These are phyloP conservation scores for Knoxia roxburghii DNA, from an alignment of 257 asterid species.

Conservation along the genomic window DNA sequence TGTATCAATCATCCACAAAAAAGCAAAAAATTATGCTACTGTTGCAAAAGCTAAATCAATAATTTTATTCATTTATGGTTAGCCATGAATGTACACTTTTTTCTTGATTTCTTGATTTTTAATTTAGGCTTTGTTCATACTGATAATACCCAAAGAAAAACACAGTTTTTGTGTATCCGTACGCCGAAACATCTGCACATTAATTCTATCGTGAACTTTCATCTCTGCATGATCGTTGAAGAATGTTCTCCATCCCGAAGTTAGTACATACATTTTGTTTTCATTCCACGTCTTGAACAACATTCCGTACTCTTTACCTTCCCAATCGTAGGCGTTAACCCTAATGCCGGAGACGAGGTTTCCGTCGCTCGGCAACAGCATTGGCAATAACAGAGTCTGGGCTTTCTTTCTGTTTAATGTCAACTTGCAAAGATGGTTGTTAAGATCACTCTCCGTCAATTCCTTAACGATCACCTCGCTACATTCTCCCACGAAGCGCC, in stretches of 20 bases:
- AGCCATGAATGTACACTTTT: too few relatives aligned
- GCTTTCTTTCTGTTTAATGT: not conserved
- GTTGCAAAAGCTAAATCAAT: constrained; percentile 1
- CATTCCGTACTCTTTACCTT: constrained; percentile 7
- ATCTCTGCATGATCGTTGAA: not conserved
- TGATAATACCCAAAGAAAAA: constrained; percentile 1
- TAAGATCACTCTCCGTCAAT: not conserved
- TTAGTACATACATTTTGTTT: constrained; percentile 4
- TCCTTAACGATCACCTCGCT: constrained; percentile 12
- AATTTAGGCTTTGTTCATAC: too few relatives aligned
- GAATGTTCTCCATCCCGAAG: not conserved
- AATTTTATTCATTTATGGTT: too few relatives aligned
- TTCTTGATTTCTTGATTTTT: too few relatives aligned
- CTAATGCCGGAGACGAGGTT: not conserved
- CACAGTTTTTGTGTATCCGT: not conserved
- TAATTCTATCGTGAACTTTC: not conserved
- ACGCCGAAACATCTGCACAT: constrained; percentile 14
- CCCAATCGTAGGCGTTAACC: not conserved
- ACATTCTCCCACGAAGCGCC: not conserved
- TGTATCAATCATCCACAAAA: not conserved
- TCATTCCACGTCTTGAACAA: not conserved
- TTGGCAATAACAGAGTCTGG: not conserved
- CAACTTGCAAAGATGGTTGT: not conserved
- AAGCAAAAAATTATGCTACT: not conserved
- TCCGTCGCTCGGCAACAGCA: not conserved